Percentiles rank a stretch among this genome's conserved stretches.
phyloP scores from a whole-genome alignment of 1,284 basidiomycete species.

The Boletus semigastroideus region DNA sequence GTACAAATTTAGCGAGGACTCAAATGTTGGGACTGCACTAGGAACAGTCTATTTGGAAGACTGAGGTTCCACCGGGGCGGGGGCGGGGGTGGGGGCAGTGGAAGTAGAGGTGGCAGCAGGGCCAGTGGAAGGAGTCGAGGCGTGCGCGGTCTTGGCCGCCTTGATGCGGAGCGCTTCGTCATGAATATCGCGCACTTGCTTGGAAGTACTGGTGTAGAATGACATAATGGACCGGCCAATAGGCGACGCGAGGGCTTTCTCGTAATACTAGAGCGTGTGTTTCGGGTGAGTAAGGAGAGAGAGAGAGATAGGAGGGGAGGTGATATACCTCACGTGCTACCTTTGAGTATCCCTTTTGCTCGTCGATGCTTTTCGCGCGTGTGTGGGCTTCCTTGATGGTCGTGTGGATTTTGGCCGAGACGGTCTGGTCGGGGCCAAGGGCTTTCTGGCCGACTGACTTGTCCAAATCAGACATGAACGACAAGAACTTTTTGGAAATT shows the following conservation, averaged over 20 bases:
- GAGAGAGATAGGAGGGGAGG: not conserved
- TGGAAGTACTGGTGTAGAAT: conserved; percentile 81
- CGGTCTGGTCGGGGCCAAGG: conserved; percentile 71
- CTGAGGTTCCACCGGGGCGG: conserved; percentile 11
- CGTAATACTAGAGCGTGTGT: conserved; percentile 63
- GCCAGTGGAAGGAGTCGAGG: conserved; percentile 9
- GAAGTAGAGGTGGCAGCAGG: conserved; percentile 4
- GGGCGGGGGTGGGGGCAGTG: conserved; percentile 9
- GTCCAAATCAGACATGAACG: conserved; percentile 75
- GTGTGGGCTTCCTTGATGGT: conserved; percentile 58
- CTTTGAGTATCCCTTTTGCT: conserved; percentile 76
- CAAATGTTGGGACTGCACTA: not conserved
- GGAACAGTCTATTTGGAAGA: conserved; percentile 1
- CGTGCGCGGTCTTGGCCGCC: conserved; percentile 47
- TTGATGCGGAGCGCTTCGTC: conserved; percentile 83
- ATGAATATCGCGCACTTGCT: conserved; percentile 83
- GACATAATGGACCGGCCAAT: conserved; percentile 72
- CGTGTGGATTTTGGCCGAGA: conserved; percentile 70
- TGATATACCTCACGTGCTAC: conserved; percentile 60
- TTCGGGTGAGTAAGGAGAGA: conserved; percentile 2
- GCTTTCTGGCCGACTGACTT: conserved; percentile 64
- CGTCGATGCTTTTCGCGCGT: conserved; percentile 73
- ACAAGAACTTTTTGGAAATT: conserved; percentile 82
- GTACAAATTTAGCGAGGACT: not conserved
- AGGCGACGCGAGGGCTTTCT: conserved; percentile 70